Base-by-base conservation (phyloP, 2,329 filamentous ascomycete genomes). In the Proliferodiscus dingleyae region DNA sequence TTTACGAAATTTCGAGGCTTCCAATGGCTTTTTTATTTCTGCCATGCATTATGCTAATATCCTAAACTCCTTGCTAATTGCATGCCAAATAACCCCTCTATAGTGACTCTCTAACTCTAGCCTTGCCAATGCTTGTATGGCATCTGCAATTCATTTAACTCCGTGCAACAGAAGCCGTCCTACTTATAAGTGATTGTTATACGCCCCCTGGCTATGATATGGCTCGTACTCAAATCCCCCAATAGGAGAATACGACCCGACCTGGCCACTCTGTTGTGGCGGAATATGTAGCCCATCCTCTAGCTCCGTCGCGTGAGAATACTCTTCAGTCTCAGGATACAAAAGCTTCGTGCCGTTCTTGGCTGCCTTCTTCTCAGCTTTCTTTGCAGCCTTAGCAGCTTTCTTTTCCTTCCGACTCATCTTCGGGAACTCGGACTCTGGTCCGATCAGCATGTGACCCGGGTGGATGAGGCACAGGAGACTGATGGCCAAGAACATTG, bases 401-500 rank as follows among this genome's bases (percentile, higher is more conserved):
- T 40, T 49, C 53, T 66, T 66, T 33, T 50, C 45, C 33, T 58
- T 55, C 38, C 47, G 68, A 54, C 65, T 69, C 47, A 64, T 64
- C 32, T 60, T 62, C 1, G 70, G 70, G 46, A 77, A 71, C 46
- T 74, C 68, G 45, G 13, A 15, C n/a, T 34, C 32, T 5, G 13
- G 13, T 3, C 32, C 32, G 3, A 18, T 16, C 11, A 34, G 15
- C 32, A 34, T 16, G 13, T 15, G 13, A 16, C 73, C 74, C 0
- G 75, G 75, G 57, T 78, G 74, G 23, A 71, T 52, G 2, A 70
- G 21, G 50, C 71, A 71, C 38, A 74, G 58, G 9, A 69, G 47
- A 3, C 66, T 16, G 52, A 73, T 47, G 22, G 71, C 63, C 11
- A 80, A 37, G 30, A 74, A 63, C 72, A 83, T 81, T 1, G 78